phyloP scores from a whole-genome alignment of 768 basidiomycete species.

The Goffeauzyma gilvescens region DNA sequence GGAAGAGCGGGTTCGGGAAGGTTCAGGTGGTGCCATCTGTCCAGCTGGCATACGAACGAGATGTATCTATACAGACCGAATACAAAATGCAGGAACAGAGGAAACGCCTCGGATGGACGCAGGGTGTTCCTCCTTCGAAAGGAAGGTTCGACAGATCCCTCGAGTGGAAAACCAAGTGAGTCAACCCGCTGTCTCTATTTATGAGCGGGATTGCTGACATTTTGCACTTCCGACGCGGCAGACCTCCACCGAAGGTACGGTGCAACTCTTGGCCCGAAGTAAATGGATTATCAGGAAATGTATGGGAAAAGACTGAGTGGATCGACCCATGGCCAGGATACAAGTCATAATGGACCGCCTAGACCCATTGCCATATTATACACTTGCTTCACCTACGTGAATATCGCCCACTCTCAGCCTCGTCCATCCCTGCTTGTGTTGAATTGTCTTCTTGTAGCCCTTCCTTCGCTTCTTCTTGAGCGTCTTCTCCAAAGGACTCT shows the following conservation, averaged over 20 bases:
- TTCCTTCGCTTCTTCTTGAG: conserved; percentile 98
- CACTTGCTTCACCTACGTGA: conserved; percentile 30
- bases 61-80: conserved; percentile 18
- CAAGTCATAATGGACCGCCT: background rate
- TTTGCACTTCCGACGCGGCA: conserved; percentile 2
- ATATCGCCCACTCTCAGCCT: conserved; percentile 78
- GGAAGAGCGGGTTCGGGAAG: conserved; percentile 24
- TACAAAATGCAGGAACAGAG: conserved; percentile 14
- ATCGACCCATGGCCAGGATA: conserved; percentile 18
- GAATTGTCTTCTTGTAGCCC: conserved; percentile 84
- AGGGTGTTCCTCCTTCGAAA: conserved; percentile 18
- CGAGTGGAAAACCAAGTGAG: conserved; percentile 17
- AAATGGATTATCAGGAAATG: conserved; percentile 24
- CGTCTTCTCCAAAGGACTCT: conserved; percentile 72
- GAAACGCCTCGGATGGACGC: conserved; percentile 18
- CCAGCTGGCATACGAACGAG: conserved; percentile 27
- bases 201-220: background rate
- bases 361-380: background rate
- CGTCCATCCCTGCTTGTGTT: conserved; percentile 89
- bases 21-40: conserved; percentile 29
- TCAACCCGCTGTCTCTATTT: background rate
- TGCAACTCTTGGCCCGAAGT: conserved; percentile 32
- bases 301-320: conserved; percentile 28
- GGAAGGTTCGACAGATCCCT: conserved; percentile 8
- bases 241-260: conserved; percentile 26